Evolutionary conservation across 2,329 filamentous ascomycete species (phyloP).

Genomic region (Magnaporthiopsis poae): DNA sequence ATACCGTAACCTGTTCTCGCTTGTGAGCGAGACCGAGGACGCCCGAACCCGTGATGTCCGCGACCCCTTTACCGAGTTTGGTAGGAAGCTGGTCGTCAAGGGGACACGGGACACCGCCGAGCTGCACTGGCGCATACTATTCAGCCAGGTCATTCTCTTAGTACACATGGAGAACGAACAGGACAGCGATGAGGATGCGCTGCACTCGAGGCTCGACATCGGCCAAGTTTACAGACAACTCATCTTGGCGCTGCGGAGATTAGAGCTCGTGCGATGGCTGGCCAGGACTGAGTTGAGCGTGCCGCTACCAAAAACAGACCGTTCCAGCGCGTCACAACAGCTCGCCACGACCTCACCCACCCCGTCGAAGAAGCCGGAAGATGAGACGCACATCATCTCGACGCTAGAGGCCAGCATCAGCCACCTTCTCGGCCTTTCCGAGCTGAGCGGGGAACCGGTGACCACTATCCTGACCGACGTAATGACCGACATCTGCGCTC

Average conservation of each 20-base stretch:
- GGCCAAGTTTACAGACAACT: slow-evolving; percentile 60
- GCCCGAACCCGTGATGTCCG: slow-evolving; percentile 35
- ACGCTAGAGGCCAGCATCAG: slow-evolving; percentile 50
- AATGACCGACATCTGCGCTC: slow-evolving; percentile 54
- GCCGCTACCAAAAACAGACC: slow-evolving; percentile 23
- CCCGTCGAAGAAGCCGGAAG: slow-evolving; percentile 14
- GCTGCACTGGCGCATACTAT: slow-evolving; percentile 61
- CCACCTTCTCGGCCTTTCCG: slow-evolving; percentile 57
- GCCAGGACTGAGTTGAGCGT: slow-evolving; percentile 47
- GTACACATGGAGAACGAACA: slow-evolving; percentile 74
- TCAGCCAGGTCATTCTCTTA: slow-evolving; percentile 73
- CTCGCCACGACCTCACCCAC: slow-evolving; percentile 14
- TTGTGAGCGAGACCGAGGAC: slow-evolving; percentile 36
- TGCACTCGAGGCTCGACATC: slow-evolving; percentile 53
- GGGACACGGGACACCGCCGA: slow-evolving; percentile 71
- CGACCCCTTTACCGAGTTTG: slow-evolving; percentile 61
- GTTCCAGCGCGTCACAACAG: background rate
- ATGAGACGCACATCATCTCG: slow-evolving; percentile 39
- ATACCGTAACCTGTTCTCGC: slow-evolving; percentile 41
- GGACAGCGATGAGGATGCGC: slow-evolving; percentile 50
- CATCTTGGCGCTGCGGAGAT: slow-evolving; percentile 58
- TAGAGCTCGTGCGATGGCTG: slow-evolving; percentile 66
- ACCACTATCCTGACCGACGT: slow-evolving; percentile 56
- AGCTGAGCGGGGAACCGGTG: slow-evolving; percentile 37
- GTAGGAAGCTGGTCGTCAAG: slow-evolving; percentile 62